Percentiles rank a stretch among this genome's conserved stretches.
Conservation (phyloP, 2,329 filamentous ascomycete species). For the Botrytis deweyae region DNA sequence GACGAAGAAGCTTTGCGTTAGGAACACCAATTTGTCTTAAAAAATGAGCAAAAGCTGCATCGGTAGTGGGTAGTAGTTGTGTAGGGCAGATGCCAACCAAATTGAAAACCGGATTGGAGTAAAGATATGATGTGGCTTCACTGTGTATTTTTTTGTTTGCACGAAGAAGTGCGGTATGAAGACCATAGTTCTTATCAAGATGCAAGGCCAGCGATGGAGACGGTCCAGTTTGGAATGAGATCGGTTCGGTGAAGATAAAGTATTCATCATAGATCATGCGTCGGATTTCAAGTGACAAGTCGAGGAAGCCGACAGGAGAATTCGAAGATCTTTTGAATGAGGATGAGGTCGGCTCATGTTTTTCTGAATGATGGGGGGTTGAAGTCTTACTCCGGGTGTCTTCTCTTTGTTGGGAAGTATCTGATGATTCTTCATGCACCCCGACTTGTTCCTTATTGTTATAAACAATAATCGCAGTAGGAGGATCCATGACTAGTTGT, state of each 20-base stretch:
- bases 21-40: neutral
- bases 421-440: neutral
- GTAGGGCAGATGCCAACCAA: neutral
- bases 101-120: neutral
- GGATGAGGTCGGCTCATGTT: neutral
- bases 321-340: no score
- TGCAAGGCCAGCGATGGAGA: neutral
- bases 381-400: neutral
- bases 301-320: neutral
- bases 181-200: neutral
- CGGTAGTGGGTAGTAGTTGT: neutral
- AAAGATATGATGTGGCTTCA: neutral
- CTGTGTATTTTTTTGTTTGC: neutral
- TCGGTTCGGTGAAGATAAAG: neutral
- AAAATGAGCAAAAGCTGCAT: neutral
- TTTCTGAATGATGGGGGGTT: neutral
- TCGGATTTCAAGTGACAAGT: neutral
- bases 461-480: neutral
- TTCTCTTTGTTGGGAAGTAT: neutral
- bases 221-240: neutral
- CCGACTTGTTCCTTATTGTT: neutral
- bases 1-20: neutral
- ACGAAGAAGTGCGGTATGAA: neutral
- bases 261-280: neutral
- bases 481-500: neutral